Conservation (phyloP, 805 yeast species). For the Nakazawaea pomicola region DNA sequence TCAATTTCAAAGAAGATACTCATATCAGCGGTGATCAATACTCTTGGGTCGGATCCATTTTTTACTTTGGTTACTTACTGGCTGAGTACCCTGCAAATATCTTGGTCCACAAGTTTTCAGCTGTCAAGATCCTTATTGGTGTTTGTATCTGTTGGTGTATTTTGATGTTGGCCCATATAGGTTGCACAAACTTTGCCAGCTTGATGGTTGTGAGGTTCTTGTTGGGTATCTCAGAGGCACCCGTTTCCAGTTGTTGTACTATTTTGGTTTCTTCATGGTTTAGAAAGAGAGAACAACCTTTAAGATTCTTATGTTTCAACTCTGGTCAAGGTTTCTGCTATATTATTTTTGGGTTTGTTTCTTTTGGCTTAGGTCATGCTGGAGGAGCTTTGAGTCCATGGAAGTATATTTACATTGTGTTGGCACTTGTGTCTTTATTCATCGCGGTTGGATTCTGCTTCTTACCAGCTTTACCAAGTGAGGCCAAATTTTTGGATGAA, state of each 20-base stretch:
- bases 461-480: conserved; percentile 23
- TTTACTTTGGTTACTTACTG: conserved; percentile 58
- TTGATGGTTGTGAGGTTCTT: conserved; percentile 29
- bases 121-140: conserved; percentile 22
- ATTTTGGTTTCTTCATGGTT: conserved; percentile 26
- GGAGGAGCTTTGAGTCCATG: conserved; percentile 14
- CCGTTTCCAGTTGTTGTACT: conserved; percentile 28
- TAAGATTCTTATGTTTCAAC: conserved; percentile 21
- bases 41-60: conserved; percentile 55
- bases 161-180: conserved; percentile 27
- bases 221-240: conserved; percentile 31
- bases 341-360: conserved; percentile 22
- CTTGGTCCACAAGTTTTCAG: conserved; percentile 29
- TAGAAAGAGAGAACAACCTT: conserved; percentile 28
- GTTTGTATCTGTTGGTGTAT: conserved; percentile 30
- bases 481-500: conserved; percentile 23
- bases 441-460: conserved; percentile 19
- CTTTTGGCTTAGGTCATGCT: conserved; percentile 29
- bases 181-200: conserved; percentile 30
- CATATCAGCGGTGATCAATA: conserved; percentile 38
- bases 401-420: conserved; percentile 22
- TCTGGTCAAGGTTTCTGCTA: conserved; percentile 25
- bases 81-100: conserved; percentile 48
- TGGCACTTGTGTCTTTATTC: conserved; percentile 22
- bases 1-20: conserved; percentile 36